Base-by-base conservation (phyloP, 2,329 filamentous ascomycete genomes). In the Metarhizium rileyi region DNA sequence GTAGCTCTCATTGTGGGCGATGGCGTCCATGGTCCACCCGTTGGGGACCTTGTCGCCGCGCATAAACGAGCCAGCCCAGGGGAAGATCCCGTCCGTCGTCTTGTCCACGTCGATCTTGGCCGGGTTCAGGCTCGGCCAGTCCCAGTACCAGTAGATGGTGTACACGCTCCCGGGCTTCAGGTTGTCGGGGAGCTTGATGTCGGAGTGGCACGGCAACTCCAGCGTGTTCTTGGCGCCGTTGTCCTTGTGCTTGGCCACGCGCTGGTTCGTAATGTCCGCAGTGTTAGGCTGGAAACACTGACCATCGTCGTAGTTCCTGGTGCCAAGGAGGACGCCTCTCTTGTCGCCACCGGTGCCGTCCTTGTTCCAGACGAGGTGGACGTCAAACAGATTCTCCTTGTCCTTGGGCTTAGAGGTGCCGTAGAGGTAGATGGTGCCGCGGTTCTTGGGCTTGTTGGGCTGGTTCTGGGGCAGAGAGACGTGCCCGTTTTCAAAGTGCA, bases 131-230 rank as follows among this genome's bases (percentile, higher is more conserved):
- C 80, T 83, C 3, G 85, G 84, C 88, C 90, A 98, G 66, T 95
- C 86, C 93, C 93, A 97, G 43, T 96, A 84, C 91, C 91, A 97
- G 73, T 95, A 95, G 47, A 95, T 69, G 3, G 89, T 91, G 64
- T 90, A 87, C 26, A 76, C 75, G 27, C 82, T 77, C 42, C 81
- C 81, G 9, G 73, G 65, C n/a, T 76, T 66, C 44, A 81, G 71
- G 57, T 86, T 77, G 5, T 72, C 62, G 0, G 93, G 93, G 14
- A 98, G 71, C 60, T 83, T 75, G 44, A 96, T 71, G 61, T 93
- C 83, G 33, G 83, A 83, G 66, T 96, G 90, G 69, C 93, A 97
- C 71, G 77, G 83, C 46, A 90, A 72, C 58, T 84, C 79, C 43
- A 68, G 67, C 25, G 77, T 79, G 65, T 75, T 74, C 27, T 75